These are phyloP conservation scores for Spathaspora jeffriesii DNA, from an alignment of 1,139 yeast genomes.

Conservation along the genomic window DNA sequence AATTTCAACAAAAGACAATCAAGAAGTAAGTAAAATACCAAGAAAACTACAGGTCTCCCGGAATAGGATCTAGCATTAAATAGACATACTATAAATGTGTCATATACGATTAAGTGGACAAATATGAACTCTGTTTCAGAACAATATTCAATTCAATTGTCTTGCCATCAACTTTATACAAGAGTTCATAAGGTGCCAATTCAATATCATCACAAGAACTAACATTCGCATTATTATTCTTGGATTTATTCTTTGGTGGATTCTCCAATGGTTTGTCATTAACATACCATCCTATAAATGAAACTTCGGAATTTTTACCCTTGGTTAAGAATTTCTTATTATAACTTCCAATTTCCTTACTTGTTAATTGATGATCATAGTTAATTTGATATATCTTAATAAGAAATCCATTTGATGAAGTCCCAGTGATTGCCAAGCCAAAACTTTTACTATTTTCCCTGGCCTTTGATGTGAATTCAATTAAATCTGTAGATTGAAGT, in stretches of 20 bases:
- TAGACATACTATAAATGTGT: neutral
- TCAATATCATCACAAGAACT: slow-evolving; percentile 7
- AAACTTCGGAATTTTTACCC: slow-evolving; percentile 8
- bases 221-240: slow-evolving; percentile 2
- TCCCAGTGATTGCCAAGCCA: slow-evolving; percentile 19
- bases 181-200: slow-evolving; percentile 10
- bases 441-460: slow-evolving; percentile 9
- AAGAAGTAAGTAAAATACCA: no score
- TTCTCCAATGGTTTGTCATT: slow-evolving; percentile 1
- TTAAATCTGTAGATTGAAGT: slow-evolving; percentile 13
- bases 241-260: slow-evolving; percentile 8
- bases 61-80: neutral
- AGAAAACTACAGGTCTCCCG: no score
- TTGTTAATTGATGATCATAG: slow-evolving; percentile 11
- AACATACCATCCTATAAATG: slow-evolving; percentile 21
- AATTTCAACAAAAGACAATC: no score
- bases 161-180: slow-evolving; percentile 12
- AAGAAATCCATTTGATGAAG: slow-evolving; percentile 10
- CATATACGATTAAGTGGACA: neutral
- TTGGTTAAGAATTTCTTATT: slow-evolving; percentile 18
- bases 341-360: slow-evolving; percentile 19
- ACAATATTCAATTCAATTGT: slow-evolving; percentile 10
- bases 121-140: slow-evolving; percentile 10
- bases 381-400: slow-evolving; percentile 17
- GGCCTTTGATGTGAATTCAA: slow-evolving; percentile 17